Conservation (phyloP, 192 early-diverging fungal genomes). For the Chytriomyces hyalinus region DNA sequence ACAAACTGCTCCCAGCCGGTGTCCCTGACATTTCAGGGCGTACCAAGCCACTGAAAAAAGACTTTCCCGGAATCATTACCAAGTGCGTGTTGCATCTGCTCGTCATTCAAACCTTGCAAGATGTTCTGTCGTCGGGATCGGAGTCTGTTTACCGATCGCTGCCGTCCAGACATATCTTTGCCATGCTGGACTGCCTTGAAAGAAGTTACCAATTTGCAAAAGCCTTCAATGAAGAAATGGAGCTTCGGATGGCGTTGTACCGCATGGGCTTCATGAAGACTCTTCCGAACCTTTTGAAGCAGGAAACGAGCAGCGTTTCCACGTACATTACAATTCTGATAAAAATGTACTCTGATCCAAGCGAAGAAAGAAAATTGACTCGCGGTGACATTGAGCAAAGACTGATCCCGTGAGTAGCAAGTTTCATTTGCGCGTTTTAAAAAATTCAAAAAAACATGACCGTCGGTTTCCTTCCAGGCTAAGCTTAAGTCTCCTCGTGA, state of each 20-base stretch:
- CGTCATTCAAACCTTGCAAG: constrained; percentile 87
- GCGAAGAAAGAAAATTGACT: constrained; percentile 54
- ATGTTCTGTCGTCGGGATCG: constrained; percentile 60
- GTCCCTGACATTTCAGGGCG: constrained; percentile 37
- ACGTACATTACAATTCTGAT: constrained; percentile 67
- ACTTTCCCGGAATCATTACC: constrained; percentile 84
- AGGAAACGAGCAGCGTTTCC: constrained; percentile 80
- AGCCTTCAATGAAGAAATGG: constrained; percentile 80
- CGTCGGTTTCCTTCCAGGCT: constrained; percentile 36
- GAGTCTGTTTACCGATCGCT: constrained; percentile 64
- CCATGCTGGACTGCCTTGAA: constrained; percentile 80
- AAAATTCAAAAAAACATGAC: constrained; percentile 8
- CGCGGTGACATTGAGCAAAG: constrained; percentile 67
- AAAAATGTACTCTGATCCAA: constrained; percentile 72
- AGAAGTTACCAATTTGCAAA: constrained; percentile 80
- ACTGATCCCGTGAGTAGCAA: constrained; percentile 62
- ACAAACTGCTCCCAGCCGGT: background rate
- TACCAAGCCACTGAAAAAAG: constrained; percentile 63
- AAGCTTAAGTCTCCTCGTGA: constrained; percentile 63
- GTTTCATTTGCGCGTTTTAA: background rate
- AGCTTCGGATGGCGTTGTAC: constrained; percentile 80
- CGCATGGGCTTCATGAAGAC: constrained; percentile 91
- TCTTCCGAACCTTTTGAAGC: constrained; percentile 88
- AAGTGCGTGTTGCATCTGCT: constrained; percentile 89
- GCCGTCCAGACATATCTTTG: constrained; percentile 68